These are phyloP conservation scores for Butyriboletus appendiculatus DNA, from an alignment of 1,284 basidiomycete genomes.

Conservation along the genomic window DNA sequence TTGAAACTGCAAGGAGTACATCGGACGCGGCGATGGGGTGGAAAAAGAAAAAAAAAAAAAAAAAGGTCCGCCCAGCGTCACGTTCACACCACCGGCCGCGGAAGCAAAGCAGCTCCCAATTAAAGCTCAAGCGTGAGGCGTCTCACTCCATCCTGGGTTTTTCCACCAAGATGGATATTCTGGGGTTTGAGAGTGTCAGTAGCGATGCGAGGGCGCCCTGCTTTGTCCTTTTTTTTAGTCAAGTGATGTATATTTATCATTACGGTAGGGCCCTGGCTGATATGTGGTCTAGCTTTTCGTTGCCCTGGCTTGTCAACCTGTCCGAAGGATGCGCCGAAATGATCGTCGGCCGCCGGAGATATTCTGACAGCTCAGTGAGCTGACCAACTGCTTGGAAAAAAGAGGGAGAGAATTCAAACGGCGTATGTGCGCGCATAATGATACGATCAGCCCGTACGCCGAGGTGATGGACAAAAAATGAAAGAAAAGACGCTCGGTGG, in stretches of 20 bases:
- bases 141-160: not conserved
- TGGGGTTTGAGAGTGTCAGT: not conserved
- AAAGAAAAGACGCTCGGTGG: conserved; percentile 7
- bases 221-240: not conserved
- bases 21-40: conserved; percentile 8
- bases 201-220: too few species aligned
- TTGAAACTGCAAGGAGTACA: conserved; percentile 7
- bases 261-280: too few species aligned
- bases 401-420: not conserved
- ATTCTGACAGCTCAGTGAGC: not conserved
- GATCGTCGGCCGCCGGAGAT: conserved; percentile 7
- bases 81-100: conserved; percentile 3
- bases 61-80: conserved; percentile 2
- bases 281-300: not conserved
- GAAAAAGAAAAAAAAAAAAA: not conserved
- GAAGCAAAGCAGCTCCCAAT: not conserved
- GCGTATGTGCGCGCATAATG: conserved; percentile 14
- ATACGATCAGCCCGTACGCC: conserved; percentile 5
- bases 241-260: not conserved
- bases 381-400: not conserved
- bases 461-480: conserved; percentile 18
- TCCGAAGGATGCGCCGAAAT: not conserved
- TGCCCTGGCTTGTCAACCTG: not conserved
- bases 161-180: not conserved
- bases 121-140: too few species aligned